These are phyloP conservation scores for Monosporascus sp. DNA, from an alignment of 2,329 filamentous ascomycete species.

Conservation along the genomic window DNA sequence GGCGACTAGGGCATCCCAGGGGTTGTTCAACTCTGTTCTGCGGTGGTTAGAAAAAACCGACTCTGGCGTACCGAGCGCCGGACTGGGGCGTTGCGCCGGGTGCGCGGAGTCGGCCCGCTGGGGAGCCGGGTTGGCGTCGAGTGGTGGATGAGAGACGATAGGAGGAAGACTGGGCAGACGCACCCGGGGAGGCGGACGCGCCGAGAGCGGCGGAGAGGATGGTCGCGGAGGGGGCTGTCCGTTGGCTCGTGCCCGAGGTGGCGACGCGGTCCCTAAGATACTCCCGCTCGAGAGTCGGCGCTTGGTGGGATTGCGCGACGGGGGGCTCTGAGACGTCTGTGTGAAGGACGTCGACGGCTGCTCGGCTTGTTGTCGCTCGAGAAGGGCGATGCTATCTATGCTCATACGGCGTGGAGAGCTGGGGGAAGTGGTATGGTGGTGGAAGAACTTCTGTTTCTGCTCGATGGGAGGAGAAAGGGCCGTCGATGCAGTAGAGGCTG, in stretches of 20 bases:
- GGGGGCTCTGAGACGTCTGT: conserved; percentile 8
- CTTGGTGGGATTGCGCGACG: conserved; percentile 22
- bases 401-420: conserved; percentile 38
- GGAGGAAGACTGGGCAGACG: conserved; percentile 33
- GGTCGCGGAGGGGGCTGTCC: conserved; percentile 19
- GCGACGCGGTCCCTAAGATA: background rate
- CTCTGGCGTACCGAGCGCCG: conserved; percentile 14
- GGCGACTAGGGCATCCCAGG: conserved; percentile 21
- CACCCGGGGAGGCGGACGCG: conserved; percentile 7
- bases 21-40: conserved; percentile 17
- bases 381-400: conserved; percentile 34
- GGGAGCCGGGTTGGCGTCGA: conserved; percentile 24
- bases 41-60: conserved; percentile 15
- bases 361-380: conserved; percentile 13
- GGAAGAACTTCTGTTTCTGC: conserved; percentile 10
- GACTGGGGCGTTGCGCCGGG: conserved; percentile 17
- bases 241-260: conserved; percentile 3
- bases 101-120: conserved; percentile 10
- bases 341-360: conserved; percentile 2
- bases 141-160: conserved; percentile 35
- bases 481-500: conserved; percentile 46
- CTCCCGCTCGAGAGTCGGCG: conserved; percentile 23
- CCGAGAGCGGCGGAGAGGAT: conserved; percentile 25
- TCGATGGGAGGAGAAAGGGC: conserved; percentile 11
- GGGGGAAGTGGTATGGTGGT: conserved; percentile 23